Conservation (phyloP, 2,329 filamentous ascomycete species). For the Colletotrichum horii region DNA sequence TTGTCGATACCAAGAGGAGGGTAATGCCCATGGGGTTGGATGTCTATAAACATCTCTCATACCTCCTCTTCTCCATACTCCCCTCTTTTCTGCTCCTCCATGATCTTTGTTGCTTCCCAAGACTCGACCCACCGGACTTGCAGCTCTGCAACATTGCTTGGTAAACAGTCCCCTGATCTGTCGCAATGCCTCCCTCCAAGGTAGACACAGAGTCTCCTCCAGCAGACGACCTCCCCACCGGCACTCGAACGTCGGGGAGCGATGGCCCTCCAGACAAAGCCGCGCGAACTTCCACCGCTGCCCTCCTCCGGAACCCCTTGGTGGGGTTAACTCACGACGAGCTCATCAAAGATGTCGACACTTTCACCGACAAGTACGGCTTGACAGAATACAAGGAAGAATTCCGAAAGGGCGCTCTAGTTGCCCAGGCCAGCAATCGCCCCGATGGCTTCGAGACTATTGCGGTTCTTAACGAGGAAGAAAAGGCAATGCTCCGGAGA, state of each 20-base stretch:
- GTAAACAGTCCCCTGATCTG: neutral
- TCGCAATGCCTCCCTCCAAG: slow-evolving; percentile 6
- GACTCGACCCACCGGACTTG: neutral
- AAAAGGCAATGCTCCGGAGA: slow-evolving; percentile 30
- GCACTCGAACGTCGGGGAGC: neutral
- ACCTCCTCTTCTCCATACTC: neutral
- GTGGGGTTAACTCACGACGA: slow-evolving; percentile 31
- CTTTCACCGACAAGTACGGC: slow-evolving; percentile 39
- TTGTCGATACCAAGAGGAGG: neutral
- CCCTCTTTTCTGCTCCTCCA: neutral
- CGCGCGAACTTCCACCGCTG: slow-evolving; percentile 24
- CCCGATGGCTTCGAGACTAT: slow-evolving; percentile 33
- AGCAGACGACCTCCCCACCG: neutral
- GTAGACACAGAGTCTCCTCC: slow-evolving; percentile 9
- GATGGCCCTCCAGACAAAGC: neutral
- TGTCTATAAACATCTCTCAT: neutral
- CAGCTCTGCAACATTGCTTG: neutral
- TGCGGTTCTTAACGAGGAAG: slow-evolving; percentile 28
- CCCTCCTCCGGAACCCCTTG: slow-evolving; percentile 35
- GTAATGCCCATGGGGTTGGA: neutral
- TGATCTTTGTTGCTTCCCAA: neutral
- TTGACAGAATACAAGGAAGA: slow-evolving; percentile 40
- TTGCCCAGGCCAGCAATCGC: slow-evolving; percentile 50
- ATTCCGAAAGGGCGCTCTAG: slow-evolving; percentile 57
- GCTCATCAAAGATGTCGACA: slow-evolving; percentile 37